Base-by-base conservation (phyloP, 306 rosid species). In the Castanea sativa region DNA sequence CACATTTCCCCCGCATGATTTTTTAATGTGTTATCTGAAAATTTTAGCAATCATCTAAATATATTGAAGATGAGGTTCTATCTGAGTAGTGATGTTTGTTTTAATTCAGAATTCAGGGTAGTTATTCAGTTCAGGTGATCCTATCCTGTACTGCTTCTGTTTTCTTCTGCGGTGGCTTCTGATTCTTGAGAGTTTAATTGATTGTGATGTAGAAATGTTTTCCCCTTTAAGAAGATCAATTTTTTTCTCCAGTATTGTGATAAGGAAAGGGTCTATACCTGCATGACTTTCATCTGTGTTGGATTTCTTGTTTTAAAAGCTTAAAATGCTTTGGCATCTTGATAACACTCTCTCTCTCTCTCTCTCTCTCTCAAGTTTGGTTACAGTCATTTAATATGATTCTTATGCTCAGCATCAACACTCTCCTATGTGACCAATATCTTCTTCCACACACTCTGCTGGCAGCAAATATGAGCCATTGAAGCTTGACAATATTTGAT, bases 401-500 rank as follows among this genome's bases (percentile, higher is more conserved):
- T 78, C 51, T 10, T 33, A 9, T 76, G 21, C 52, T 27, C 38
- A 61, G 33, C 41, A 25, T 69, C 21, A 55, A 75, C 73, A 78
- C 70, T 76, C 76, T 73, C 49, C 53, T 65, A 16, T 41, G 64
- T 64, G 55, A 70, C 49, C 69, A 15, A 74, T 61, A 75, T 75
- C 68, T 23, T 59, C 33, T 30, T 57, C 69, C 21, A 55, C 69
- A 69, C 53, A 61, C 60, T 67, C 88, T 60, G 19, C 51, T 25
- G 71, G 81, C 7, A 12, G 33, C 32, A 59, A 83, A 81, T 57
- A 30, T 76, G 75, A 55, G 72, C 58, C 56, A 75, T 30, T 55
- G 76, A 80, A 79, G 81, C 73, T 77, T 73, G 65, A 80, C 64
- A 73, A 45, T 55, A 76, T 45, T 33, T 71, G 78, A 53, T 70